Conservation (phyloP, 768 basidiomycete genomes). For the Lentinula boryana region DNA sequence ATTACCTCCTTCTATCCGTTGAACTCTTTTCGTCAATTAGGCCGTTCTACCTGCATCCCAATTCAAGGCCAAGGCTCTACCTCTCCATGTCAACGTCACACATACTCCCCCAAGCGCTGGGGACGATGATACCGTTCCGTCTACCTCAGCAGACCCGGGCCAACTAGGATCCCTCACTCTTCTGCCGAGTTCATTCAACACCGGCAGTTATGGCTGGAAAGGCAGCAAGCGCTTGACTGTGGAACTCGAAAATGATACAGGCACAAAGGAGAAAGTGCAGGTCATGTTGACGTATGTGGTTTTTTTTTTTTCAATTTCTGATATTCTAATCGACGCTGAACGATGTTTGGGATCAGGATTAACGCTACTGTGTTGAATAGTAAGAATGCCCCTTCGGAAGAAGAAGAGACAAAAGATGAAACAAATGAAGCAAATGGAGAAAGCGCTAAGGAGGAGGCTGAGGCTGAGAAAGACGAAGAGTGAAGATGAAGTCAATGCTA, state of each 20-base stretch:
- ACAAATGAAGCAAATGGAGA: slow-evolving; percentile 21
- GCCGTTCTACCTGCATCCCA: slow-evolving; percentile 37
- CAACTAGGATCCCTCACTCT: slow-evolving; percentile 53
- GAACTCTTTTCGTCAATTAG: slow-evolving; percentile 20
- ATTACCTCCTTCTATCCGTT: neutral
- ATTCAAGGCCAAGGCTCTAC: slow-evolving; percentile 63
- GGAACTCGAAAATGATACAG: slow-evolving; percentile 49
- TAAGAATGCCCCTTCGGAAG: slow-evolving; percentile 41
- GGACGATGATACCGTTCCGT: slow-evolving; percentile 26
- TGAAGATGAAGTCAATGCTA: neutral
- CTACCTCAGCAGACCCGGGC: slow-evolving; percentile 47
- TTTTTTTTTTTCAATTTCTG: neutral
- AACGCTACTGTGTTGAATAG: slow-evolving; percentile 75
- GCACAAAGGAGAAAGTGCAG: slow-evolving; percentile 59
- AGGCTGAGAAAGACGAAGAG: slow-evolving; percentile 1
- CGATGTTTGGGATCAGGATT: slow-evolving; percentile 29
- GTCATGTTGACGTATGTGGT: slow-evolving; percentile 67
- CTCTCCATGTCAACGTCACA: slow-evolving; percentile 63
- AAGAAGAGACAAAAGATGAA: slow-evolving; percentile 19
- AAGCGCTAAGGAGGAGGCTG: slow-evolving; percentile 17
- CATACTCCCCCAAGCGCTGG: slow-evolving; percentile 49
- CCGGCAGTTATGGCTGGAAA: slow-evolving; percentile 86
- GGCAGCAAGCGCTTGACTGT: slow-evolving; percentile 62
- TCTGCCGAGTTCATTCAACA: slow-evolving; percentile 54
- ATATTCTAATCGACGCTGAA: neutral